These are phyloP conservation scores for Gentiana straminea DNA, from an alignment of 257 asterid genomes.

Conservation along the genomic window DNA sequence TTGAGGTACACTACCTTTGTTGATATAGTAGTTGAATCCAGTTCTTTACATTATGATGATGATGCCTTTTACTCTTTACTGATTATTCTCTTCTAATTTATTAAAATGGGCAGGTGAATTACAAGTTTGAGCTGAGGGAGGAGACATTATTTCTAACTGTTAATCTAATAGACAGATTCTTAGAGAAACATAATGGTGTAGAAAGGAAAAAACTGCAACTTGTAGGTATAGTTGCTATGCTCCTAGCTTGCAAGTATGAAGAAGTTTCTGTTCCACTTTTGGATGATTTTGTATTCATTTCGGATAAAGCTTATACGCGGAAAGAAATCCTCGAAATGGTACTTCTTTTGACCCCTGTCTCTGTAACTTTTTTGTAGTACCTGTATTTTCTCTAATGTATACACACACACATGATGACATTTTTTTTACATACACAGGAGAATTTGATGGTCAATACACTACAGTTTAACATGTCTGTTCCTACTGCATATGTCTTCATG, in stretches of 20 bases:
- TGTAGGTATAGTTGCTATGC: conserved; percentile 85
- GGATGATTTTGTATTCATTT: conserved; percentile 71
- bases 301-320: conserved; percentile 83
- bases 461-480: conserved; percentile 82
- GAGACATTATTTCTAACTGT: conserved; percentile 80
- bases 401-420: no score
- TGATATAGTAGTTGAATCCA: no score
- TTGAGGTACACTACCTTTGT: conserved; percentile 38
- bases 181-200: conserved; percentile 53
- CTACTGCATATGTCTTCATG: conserved; percentile 82
- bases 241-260: conserved; percentile 91
- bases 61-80: no score
- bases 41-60: no score
- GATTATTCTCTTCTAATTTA: not conserved
- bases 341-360: not conserved
- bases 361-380: no score
- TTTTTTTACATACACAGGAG: conserved; percentile 34
- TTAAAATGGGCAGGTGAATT: conserved; percentile 56
- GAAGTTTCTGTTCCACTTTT: conserved; percentile 83
- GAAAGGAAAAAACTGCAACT: conserved; percentile 84
- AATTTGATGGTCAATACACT: conserved; percentile 69
- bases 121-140: conserved; percentile 79
- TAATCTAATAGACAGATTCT: conserved; percentile 70
- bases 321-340: conserved; percentile 89
- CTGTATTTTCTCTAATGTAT: no score